Evolutionary conservation across 108 stramenopile genomes (phyloP), one percentile per base, ranked within the genome.

Genomic region (Parietichytrium sp.): DNA sequence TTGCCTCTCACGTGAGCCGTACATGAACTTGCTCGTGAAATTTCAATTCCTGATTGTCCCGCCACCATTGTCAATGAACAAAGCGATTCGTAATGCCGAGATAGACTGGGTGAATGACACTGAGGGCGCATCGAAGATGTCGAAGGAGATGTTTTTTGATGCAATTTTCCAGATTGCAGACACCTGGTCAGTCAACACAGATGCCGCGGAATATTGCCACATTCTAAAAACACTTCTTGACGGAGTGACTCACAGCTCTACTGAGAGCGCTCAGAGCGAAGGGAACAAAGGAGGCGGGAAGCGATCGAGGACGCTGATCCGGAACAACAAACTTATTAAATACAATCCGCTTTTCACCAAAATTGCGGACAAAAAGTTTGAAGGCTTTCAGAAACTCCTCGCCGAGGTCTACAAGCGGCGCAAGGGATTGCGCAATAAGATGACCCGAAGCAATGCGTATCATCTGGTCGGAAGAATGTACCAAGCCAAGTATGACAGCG

Each of bases 11-110:
- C 36, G 45, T 13, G 42, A 72, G 38, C 3, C 25, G n/a, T 72
- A 72, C 20, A 20, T 72, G 13, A 23, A n/a, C 16, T 42, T 72
- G 10, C 61, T 72, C 42, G 33, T 72, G 4, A 72, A 72, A 25
- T 72, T 72, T 72, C 61, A 72, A 20, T 72, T 45, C 20, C 42
- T 72, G 20, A 72, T 72, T 20, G 42, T 72, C 6, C 61, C 61
- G 20, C 61, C 61, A 6, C 61, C 61, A 25, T 42, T 72, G 29
- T 45, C 36, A 72, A n/a, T 42, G 0, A 72, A 42, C 42, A 72
- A 72, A 45, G 61, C 61, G 36, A 7, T 45, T 16, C 15, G 25
- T 10, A 72, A 72, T 27, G 61, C 61, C 0, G 61, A 72, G 25
- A 1, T 72, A 15, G 61, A 72, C 42, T 72, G 6, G 6, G 6